Evolutionary conservation across 1,284 basidiomycete species (phyloP).

Genomic region (Entoloma clypeatum): DNA sequence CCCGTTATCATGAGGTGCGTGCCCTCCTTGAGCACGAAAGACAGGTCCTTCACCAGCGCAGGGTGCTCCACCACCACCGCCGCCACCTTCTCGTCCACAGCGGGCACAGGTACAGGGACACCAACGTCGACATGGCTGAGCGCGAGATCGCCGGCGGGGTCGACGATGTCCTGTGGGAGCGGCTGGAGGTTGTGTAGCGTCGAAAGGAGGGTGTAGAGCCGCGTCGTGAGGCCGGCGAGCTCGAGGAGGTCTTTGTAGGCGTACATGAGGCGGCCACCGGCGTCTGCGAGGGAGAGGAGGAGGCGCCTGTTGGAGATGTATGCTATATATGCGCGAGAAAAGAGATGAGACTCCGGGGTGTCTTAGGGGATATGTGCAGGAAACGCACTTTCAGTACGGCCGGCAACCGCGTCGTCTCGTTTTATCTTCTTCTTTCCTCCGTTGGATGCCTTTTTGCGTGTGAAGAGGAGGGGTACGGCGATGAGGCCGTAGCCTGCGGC

Average conservation of each 20-base stretch:
- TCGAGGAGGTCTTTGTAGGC: conserved; percentile 91
- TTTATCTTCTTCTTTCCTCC: conserved; percentile 40
- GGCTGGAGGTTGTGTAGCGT: conserved; percentile 74
- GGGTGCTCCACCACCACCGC: conserved; percentile 18
- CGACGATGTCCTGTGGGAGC: conserved; percentile 37
- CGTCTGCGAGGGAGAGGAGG: conserved; percentile 90
- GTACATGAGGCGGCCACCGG: conserved; percentile 90
- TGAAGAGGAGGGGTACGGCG: conserved; percentile 81
- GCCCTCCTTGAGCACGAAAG: conserved; percentile 67
- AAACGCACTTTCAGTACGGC: conserved; percentile 43
- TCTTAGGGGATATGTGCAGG: not conserved
- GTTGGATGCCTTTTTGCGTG: conserved; percentile 39
- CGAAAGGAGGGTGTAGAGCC: conserved; percentile 86
- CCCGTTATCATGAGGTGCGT: conserved; percentile 96
- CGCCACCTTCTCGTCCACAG: conserved; percentile 16
- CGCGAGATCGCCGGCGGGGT: conserved; percentile 43
- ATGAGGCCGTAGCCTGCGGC: conserved; percentile 88
- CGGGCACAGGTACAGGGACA: conserved; percentile 41
- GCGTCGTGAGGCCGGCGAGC: conserved; percentile 87
- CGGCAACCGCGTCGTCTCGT: conserved; percentile 40
- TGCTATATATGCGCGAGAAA: conserved; percentile 40
- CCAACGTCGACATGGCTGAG: conserved; percentile 75
- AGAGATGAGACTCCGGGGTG: not conserved
- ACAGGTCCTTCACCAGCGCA: conserved; percentile 70
- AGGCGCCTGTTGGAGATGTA: conserved; percentile 96